Base-by-base conservation (phyloP, 129 eudicot species). In the Cynara cardunculus region DNA sequence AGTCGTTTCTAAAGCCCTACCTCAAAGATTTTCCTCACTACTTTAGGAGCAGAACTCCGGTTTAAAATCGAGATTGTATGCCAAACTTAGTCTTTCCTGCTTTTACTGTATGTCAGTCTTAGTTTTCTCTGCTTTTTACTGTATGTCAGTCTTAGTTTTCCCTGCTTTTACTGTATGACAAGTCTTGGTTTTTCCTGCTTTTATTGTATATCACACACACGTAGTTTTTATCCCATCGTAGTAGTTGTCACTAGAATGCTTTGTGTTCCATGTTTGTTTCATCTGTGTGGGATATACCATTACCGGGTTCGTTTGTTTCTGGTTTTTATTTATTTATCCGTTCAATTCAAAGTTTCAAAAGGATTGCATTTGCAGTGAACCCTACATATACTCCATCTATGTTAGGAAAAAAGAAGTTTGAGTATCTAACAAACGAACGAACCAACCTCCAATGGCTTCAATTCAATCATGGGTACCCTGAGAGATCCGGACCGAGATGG, bases 401-500 rank as follows among this genome's bases (percentile, higher is more conserved):
- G 11, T 35, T 39, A 0, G 3, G 53, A 12, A 10, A 41, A 10
- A 41, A 1, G 18, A 14, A 12, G 3, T 10, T 10, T 12, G 0
- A 41, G 18, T 14, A n/a, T n/a, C n/a, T 31, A 53, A 53, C 64
- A 16, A 53, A 53, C 64, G 11, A 41, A 81, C 22, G 1, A 70
- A 41, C 82, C 35, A 82, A 94, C 98, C 97, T 94, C 98, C 31
- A 94, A 85, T 12, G 98, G 87, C 79, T 88, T 94, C 89, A 94
- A 67, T 81, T 94, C 98, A 76, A 91, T 37, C 91, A 90, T 82
- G 75, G 94, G 90, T 44, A 65, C 81, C 85, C 80, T 88, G 19
- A 90, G 10, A 5, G 98, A 94, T 73, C 75, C 84, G 19, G 86
- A 74, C n/a, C 90, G 91, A 22, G 93, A 79, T 26, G 96, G 85